Evolutionary conservation across 768 basidiomycete genomes (phyloP), one percentile per base, ranked within the genome.

Genomic region (Xanthoconium purpureum): DNA sequence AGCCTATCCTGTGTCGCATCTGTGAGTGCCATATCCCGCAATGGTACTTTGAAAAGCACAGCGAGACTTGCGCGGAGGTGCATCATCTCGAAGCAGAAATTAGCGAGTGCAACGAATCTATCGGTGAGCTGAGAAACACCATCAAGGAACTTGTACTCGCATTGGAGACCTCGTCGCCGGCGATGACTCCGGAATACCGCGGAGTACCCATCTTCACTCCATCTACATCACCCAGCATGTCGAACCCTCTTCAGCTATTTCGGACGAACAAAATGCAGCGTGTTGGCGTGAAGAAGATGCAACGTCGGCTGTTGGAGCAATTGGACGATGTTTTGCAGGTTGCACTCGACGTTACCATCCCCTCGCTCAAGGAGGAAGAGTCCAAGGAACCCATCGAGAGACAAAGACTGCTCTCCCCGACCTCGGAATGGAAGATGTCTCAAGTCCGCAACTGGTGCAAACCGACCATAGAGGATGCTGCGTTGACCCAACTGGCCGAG

Each of bases 11-110:
- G 20, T 98, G 97, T 75, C 90, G 97, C 32, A 99, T 99, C 59
- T 99, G 97, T 78, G 97, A 99, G 74, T 86, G 89, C 67, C 87
- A 90, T 63, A 90, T 98, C 55, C 95, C 96, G 3, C 91, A 96
- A 58, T 99, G 97, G 97, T 99, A 94, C 77, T 99, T 99, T 71
- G 97, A 98, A 77, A 98, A 98, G 77, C 97, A 99, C 77, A 98
- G 94, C 81, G 97, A 99, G 74, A 98, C 95, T 12, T 99, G 97
- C 65, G 92, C 85, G 62, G 96, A 98, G 74, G 88, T 91, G 4
- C 97, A 99, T 74, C 87, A 92, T 44, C 80, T 99, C 58, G 97
- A 99, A 73, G 94, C 94, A 17, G 95, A 97, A 72, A 94, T 98
- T 61, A 75, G 81, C 38, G 91, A 94, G 66, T 92, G 89, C 77